These are phyloP conservation scores for Penicillium taxi DNA, from an alignment of 495 filamentous ascomycete species.

Conservation along the genomic window DNA sequence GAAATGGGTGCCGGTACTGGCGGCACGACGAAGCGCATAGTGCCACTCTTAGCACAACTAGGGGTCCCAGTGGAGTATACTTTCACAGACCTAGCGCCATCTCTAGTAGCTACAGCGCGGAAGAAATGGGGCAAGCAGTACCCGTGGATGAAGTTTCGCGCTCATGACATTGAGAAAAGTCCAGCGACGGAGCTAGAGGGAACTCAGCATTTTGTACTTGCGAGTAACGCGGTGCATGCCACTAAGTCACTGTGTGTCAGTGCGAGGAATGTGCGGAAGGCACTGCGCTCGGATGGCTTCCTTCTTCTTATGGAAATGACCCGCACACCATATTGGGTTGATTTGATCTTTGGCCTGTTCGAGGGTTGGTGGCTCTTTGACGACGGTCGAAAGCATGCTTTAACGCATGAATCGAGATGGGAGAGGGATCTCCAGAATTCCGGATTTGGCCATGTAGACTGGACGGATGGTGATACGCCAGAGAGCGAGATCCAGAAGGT, in stretches of 20 bases:
- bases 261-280: constrained; percentile 19
- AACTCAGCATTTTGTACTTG: constrained; percentile 39
- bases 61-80: constrained; percentile 41
- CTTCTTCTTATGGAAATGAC: constrained; percentile 41
- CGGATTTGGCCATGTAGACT: constrained; percentile 43
- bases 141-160: constrained; percentile 35
- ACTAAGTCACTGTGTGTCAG: constrained; percentile 30
- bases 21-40: constrained; percentile 30
- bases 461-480: constrained; percentile 36
- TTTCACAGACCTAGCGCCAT: constrained; percentile 40
- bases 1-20: constrained; percentile 42
- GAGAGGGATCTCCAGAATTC: constrained; percentile 25
- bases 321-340: constrained; percentile 28
- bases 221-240: constrained; percentile 44
- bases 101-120: constrained; percentile 34
- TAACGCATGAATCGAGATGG: constrained; percentile 24
- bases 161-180: constrained; percentile 40
- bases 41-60: constrained; percentile 26
- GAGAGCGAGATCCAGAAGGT: constrained; percentile 37
- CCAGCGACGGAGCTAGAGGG: constrained; percentile 25
- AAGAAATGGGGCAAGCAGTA: constrained; percentile 33
- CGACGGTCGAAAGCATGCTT: constrained; percentile 35
- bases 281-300: constrained; percentile 35
- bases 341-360: constrained; percentile 40
- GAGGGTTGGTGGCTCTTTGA: constrained; percentile 46